A percentile compares a stretch with the other conserved stretches of the same genome.
These are phyloP conservation scores for Pezicula carpinea DNA, from an alignment of 2,329 filamentous ascomycete species.

Conservation along the genomic window DNA sequence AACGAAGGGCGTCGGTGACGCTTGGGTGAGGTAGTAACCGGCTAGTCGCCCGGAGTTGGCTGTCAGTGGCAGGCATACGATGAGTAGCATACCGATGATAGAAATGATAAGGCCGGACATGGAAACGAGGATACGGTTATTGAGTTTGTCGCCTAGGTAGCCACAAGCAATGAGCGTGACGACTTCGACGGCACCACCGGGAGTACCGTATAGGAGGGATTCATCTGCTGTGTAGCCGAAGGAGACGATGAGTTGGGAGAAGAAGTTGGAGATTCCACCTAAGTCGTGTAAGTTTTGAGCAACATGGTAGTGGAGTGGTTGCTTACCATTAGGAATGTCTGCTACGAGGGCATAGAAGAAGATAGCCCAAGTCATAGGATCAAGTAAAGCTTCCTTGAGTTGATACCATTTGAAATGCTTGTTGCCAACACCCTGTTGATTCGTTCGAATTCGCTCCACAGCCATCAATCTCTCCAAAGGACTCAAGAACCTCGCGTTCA, in stretches of 20 bases:
- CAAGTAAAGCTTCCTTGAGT: slow-evolving; percentile 40
- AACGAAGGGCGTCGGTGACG: slow-evolving; percentile 30
- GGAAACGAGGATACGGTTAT: slow-evolving; percentile 24
- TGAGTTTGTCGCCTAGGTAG: slow-evolving; percentile 24
- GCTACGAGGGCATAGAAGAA: slow-evolving; percentile 45
- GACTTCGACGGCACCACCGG: slow-evolving; percentile 25
- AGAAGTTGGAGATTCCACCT: slow-evolving; percentile 53
- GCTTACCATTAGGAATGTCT: slow-evolving; percentile 42
- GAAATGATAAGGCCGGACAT: slow-evolving; percentile 31
- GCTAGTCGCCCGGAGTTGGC: slow-evolving; percentile 31
- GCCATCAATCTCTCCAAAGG: slow-evolving; percentile 40
- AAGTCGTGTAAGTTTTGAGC: not conserved
- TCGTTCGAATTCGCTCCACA: slow-evolving; percentile 42
- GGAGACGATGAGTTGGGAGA: slow-evolving; percentile 53
- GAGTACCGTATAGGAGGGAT: slow-evolving; percentile 18
- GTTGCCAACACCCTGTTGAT: slow-evolving; percentile 53
- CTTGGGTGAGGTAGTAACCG: slow-evolving; percentile 34
- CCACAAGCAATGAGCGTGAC: slow-evolving; percentile 20
- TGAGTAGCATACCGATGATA: slow-evolving; percentile 29
- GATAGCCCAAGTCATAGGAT: slow-evolving; percentile 29
- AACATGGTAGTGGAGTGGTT: not conserved
- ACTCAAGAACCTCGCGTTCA: slow-evolving; percentile 39
- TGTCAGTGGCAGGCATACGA: slow-evolving; percentile 31
- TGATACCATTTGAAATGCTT: slow-evolving; percentile 48
- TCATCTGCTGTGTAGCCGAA: slow-evolving; percentile 48